Percentiles rank a stretch among this genome's conserved stretches.
Evolutionary conservation across 2,329 filamentous ascomycete species (phyloP).

Genomic region (Aspergillus sergii): DNA sequence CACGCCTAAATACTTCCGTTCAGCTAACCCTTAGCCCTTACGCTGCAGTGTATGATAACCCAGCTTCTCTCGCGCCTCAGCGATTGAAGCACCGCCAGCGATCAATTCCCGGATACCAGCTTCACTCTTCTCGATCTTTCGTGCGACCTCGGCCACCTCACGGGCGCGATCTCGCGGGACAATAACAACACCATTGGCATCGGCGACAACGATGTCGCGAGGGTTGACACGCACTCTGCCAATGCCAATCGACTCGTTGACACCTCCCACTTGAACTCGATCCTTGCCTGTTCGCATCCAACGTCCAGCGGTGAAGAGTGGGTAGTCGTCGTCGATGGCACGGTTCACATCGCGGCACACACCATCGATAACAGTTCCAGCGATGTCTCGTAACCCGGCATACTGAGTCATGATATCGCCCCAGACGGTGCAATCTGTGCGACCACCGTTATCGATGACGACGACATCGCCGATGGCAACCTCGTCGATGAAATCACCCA

Average conservation of each 20-base stretch:
- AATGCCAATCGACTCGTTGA: constrained; percentile 32
- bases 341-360: constrained; percentile 37
- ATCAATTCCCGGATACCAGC: constrained; percentile 36
- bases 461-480: constrained; percentile 34
- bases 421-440: constrained; percentile 40
- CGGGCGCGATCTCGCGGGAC: constrained; percentile 19
- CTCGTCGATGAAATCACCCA: constrained; percentile 38
- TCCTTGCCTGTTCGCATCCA: constrained; percentile 41
- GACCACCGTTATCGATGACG: constrained; percentile 38
- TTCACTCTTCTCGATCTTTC: constrained; percentile 16
- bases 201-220: constrained; percentile 36
- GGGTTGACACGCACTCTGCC: constrained; percentile 30
- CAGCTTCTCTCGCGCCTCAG: constrained; percentile 17
- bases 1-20: no score
- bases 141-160: constrained; percentile 19
- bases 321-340: constrained; percentile 32
- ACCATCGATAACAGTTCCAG: constrained; percentile 38
- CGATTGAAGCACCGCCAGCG: constrained; percentile 15
- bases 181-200: constrained; percentile 28
- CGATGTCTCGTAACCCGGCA: constrained; percentile 31
- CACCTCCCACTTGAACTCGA: constrained; percentile 32
- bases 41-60: constrained; percentile 22
- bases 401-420: constrained; percentile 43
- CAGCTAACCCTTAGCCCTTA: not conserved
- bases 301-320: constrained; percentile 34